Percentiles rank a stretch among this genome's conserved stretches.
These are phyloP conservation scores for Rhododendron ovatum DNA, from an alignment of 148 eudicot genomes.

Conservation along the genomic window DNA sequence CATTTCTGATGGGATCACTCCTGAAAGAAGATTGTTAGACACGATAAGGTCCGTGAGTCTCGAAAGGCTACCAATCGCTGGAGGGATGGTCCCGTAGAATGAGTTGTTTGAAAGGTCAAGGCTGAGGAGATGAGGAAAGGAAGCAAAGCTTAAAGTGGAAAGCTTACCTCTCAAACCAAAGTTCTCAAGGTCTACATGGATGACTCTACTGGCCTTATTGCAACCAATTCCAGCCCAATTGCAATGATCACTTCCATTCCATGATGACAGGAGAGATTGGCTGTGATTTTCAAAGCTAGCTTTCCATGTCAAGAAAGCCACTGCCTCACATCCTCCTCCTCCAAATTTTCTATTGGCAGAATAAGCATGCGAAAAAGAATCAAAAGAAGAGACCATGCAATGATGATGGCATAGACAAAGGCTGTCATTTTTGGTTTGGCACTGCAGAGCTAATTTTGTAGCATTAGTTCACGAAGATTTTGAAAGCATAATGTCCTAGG, in stretches of 20 bases:
- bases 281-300: not conserved
- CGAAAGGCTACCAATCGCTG: not conserved
- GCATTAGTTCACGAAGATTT: too few species aligned
- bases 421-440: too few species aligned
- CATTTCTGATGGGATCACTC: not conserved
- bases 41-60: not conserved
- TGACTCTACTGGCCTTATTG: not conserved
- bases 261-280: not conserved
- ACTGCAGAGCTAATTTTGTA: too few species aligned
- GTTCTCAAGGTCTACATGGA: not conserved
- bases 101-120: not conserved
- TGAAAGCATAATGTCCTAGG: too few species aligned
- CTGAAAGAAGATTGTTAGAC: not conserved
- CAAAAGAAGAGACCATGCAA: not conserved
- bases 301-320: not conserved
- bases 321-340: not conserved
- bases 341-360: not conserved
- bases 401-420: not conserved
- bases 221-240: constrained; percentile 20
- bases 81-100: not conserved
- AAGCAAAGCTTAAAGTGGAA: not conserved
- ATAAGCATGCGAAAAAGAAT: not conserved
- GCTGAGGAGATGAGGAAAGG: constrained; percentile 3
- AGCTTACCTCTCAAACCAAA: constrained; percentile 16
- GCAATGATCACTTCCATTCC: constrained; percentile 8